Conservation (phyloP, 306 rosid genomes). For the Vachellia collinsii region DNA sequence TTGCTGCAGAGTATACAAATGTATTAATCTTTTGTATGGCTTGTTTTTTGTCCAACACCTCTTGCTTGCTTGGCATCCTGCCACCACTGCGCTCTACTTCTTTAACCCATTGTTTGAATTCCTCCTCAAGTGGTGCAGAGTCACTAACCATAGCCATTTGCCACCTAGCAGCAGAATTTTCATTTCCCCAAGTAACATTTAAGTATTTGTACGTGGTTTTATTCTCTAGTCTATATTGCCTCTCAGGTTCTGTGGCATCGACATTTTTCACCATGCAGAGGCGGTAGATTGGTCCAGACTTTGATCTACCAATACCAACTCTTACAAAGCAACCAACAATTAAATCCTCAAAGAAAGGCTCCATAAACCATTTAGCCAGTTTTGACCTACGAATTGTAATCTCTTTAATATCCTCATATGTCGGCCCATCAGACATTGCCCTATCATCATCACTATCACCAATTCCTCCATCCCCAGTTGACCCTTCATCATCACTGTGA, state of each 20-base stretch:
- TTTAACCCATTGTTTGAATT: constrained; percentile 84
- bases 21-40: constrained; percentile 68
- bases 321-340: constrained; percentile 96
- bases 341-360: constrained; percentile 94
- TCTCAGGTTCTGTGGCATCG: constrained; percentile 78
- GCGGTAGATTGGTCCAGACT: constrained; percentile 76
- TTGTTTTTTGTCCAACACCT: constrained; percentile 62
- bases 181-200: constrained; percentile 93
- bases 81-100: constrained; percentile 89
- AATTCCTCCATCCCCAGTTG: constrained; percentile 72
- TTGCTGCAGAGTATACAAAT: constrained; percentile 91
- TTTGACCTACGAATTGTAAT: constrained; percentile 83
- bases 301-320: constrained; percentile 94
- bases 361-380: constrained; percentile 91
- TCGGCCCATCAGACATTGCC: constrained; percentile 54
- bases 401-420: constrained; percentile 80
- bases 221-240: constrained; percentile 79
- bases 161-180: constrained; percentile 91
- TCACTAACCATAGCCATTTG: constrained; percentile 98
- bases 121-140: constrained; percentile 77
- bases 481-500: constrained; percentile 76
- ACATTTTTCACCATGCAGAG: constrained; percentile 91
- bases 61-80: constrained; percentile 70
- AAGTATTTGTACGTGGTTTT: constrained; percentile 80
- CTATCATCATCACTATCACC: constrained; percentile 83